These are phyloP conservation scores for Sarocladium kiliense DNA, from an alignment of 2,329 filamentous ascomycete genomes.

Conservation along the genomic window DNA sequence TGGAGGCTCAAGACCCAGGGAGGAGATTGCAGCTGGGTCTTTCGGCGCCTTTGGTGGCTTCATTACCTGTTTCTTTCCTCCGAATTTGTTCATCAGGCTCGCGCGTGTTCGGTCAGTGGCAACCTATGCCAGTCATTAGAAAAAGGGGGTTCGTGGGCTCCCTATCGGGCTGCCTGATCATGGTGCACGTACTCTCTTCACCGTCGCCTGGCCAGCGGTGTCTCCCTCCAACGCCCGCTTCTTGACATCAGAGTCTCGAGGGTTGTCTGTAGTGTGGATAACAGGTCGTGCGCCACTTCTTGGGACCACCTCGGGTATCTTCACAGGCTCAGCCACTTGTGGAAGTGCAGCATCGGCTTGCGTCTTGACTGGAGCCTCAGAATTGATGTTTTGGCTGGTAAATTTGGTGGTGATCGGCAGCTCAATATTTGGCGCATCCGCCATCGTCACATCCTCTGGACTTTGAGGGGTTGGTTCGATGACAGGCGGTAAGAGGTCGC, in stretches of 20 bases:
- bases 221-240: constrained; percentile 39
- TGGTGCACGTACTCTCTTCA: constrained; percentile 36
- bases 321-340: neutral
- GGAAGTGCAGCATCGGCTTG: neutral
- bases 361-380: neutral
- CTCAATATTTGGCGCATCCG: neutral
- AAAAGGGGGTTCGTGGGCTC: neutral
- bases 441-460: neutral
- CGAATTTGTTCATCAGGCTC: constrained; percentile 31
- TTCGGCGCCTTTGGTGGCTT: constrained; percentile 25
- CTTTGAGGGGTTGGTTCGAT: neutral
- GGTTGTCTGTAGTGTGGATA: constrained; percentile 30
- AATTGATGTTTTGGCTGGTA: neutral
- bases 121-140: constrained; percentile 24
- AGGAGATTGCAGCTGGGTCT: constrained; percentile 49
- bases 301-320: neutral
- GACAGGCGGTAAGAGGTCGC: constrained; percentile 12
- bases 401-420: neutral
- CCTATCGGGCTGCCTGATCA: neutral
- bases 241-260: constrained; percentile 21
- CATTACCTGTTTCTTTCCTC: constrained; percentile 17
- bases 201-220: constrained; percentile 23
- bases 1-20: constrained; percentile 42
- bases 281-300: constrained; percentile 22
- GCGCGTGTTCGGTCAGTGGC: constrained; percentile 24